phyloP scores from a whole-genome alignment of 192 early-diverging fungal genomes.

The Coemansia sp. region DNA sequence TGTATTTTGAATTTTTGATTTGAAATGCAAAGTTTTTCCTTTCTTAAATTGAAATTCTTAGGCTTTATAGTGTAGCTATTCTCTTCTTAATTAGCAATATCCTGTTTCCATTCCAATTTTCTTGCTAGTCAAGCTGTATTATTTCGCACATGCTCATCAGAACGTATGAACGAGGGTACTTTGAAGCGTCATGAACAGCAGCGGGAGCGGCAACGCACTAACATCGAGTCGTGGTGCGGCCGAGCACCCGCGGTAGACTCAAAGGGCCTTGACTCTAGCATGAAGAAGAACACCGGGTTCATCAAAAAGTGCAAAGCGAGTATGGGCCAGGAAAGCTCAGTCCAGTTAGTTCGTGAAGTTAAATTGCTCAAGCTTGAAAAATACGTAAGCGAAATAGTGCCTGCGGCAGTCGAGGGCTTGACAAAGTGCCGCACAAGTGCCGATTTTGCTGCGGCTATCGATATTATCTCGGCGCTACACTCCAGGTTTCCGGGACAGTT shows the following conservation, averaged over 20 bases:
- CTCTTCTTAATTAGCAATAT: not conserved
- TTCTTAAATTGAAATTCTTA: not conserved
- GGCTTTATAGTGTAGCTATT: not conserved
- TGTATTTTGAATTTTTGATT: no score
- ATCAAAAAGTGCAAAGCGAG: conserved; percentile 87
- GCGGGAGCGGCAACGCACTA: conserved; percentile 36
- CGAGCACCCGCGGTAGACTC: conserved; percentile 20
- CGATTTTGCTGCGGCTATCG: conserved; percentile 81
- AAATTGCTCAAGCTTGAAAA: conserved; percentile 90
- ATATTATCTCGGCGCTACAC: conserved; percentile 82
- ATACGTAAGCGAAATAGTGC: conserved; percentile 91
- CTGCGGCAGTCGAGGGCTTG: conserved; percentile 75
- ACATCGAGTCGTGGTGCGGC: conserved; percentile 43
- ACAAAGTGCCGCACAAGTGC: conserved; percentile 63
- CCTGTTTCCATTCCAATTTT: conserved; percentile 1
- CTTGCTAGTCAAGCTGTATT: not conserved
- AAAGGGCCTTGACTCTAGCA: conserved; percentile 77
- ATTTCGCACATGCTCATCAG: conserved; percentile 33
- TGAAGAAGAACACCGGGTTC: conserved; percentile 97
- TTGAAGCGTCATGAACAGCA: conserved; percentile 50
- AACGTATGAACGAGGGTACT: conserved; percentile 45
- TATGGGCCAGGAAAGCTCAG: conserved; percentile 62
- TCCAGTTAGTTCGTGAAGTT: conserved; percentile 78
- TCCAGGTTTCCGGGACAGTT: conserved; percentile 87
- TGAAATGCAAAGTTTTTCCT: no score